Percentiles rank a stretch among this genome's conserved stretches.
phyloP scores from a whole-genome alignment of 371 early-diverging fungal species.

The Mortierella sp. region DNA sequence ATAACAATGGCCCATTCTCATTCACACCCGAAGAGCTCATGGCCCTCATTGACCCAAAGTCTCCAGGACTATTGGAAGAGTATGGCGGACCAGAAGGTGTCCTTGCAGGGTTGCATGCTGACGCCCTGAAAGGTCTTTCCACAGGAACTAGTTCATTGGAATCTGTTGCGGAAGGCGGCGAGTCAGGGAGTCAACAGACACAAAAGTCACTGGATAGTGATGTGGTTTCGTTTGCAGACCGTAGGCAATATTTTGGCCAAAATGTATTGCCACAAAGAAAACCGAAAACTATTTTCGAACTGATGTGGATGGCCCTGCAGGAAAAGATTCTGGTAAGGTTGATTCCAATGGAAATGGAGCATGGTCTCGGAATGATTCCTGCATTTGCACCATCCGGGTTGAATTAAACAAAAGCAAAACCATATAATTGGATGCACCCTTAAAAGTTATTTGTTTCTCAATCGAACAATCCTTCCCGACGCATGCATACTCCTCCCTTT shows the following conservation, averaged over 20 bases:
- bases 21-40: slow-evolving; percentile 66
- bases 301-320: slow-evolving; percentile 87
- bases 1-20: slow-evolving; percentile 65
- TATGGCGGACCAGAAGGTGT: slow-evolving; percentile 67
- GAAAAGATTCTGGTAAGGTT: slow-evolving; percentile 84
- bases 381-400: not conserved
- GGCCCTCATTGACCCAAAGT: slow-evolving; percentile 70
- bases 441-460: too few species aligned
- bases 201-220: not conserved
- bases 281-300: slow-evolving; percentile 74
- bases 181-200: slow-evolving; percentile 7
- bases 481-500: too few species aligned
- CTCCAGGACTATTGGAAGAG: slow-evolving; percentile 58
- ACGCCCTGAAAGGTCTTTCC: slow-evolving; percentile 63
- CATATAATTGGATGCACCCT: too few species aligned
- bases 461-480: too few species aligned
- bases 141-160: slow-evolving; percentile 20
- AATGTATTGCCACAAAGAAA: slow-evolving; percentile 79
- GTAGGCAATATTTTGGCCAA: slow-evolving; percentile 67
- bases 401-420: too few species aligned
- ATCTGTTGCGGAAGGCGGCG: slow-evolving; percentile 17
- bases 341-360: not conserved
- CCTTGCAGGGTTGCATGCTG: slow-evolving; percentile 66
- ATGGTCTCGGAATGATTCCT: not conserved
- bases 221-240: slow-evolving; percentile 41